Evolutionary conservation across 73 alveolate species (phyloP), one percentile per base, ranked within the genome.

Genomic region (Paramecium primaurelia): DNA sequence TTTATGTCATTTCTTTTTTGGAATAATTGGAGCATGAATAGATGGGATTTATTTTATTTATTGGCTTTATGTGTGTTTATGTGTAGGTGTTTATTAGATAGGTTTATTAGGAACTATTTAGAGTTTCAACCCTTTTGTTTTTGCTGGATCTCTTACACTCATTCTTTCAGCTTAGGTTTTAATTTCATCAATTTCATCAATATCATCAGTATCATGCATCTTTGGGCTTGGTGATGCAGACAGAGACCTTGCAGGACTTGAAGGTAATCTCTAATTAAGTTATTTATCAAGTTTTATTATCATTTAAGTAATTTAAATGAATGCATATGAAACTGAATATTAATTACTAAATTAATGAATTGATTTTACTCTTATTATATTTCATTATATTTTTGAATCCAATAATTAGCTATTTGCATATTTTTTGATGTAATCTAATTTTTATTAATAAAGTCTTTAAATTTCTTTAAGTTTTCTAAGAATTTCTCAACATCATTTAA

Each of bases 221-320:
- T 37, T 37, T 12, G 87, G 87, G 26, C 87, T 73, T 34, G 87
- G 87, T 4, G 87, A 73, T 14, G 87, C 87, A 37, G 87, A 73
- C 32, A 73, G 18, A 0, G 87, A 73, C 22, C 87, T 73, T 16
- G 87, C 87, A 4, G 87, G 87, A 73, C 60, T 37, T 36, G 59
- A 73, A 2, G 87, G 87, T 22, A 36, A 73, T 32, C 47, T 32
- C 8, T 73, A 73, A 5, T 73, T 73, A 16, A 37, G 14, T 25
- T 34, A 73, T 73, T 73, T 73, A 10, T 73, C 87, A 30, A 73
- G 47, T 73, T 73, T 73, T 16, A 73, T 73, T 5, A 73, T 40
- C 30, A 37, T 34, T 73, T 73, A 73, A 0, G 87, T 40, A 4
- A 73, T 73, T 37, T 34, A 22, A 36, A 73, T 44, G 26, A 73